Base-by-base conservation (phyloP, 129 eudicot genomes). In the Logfia minima region DNA sequence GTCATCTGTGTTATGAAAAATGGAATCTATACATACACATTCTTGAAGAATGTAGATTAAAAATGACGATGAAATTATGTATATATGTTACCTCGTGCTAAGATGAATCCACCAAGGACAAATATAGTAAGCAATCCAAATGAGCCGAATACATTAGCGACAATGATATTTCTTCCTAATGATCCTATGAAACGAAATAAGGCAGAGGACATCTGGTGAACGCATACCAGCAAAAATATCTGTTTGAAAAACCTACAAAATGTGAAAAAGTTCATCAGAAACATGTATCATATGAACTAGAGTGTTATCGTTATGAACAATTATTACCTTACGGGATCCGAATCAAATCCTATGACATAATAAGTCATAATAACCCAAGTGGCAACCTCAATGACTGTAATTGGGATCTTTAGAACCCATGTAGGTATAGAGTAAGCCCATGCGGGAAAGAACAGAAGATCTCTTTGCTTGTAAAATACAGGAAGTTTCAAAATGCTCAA, bases 401-500 rank as follows among this genome's bases (percentile, higher is more conserved):
- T 73, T 0, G 99, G 99, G 69, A 95, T 86, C 80, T 89, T 95
- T 56, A 95, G 90, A 69, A 95, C 73, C 99, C 99, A 89, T 53
- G 91, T 79, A 23, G 94, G 94, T 70, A 89, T 45, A 66, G 91
- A 72, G 76, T 86, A 89, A 45, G 97, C 97, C 99, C 99, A 95
- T 43, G 99, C 88, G 29, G 99, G 99, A 66, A 83, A 95, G 58
- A 95, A 95, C 18, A 90, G 83, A 77, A 92, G 90, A 80, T 95
- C 99, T 68, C 99, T 70, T 59, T 95, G 99, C 85, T 95, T 95
- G 79, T 85, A 95, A 29, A 95, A 95, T 63, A 89, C 93, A 0
- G 99, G 99, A 76, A 95, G 99, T 75, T 92, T 95, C 23, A 86
- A 17, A 65, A 95, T 89, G 74, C 92, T 89, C 48, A 95, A 80